These are phyloP conservation scores for Acanthamoeba triangularis DNA, from an alignment of 208 protist species.

Conservation along the genomic window DNA sequence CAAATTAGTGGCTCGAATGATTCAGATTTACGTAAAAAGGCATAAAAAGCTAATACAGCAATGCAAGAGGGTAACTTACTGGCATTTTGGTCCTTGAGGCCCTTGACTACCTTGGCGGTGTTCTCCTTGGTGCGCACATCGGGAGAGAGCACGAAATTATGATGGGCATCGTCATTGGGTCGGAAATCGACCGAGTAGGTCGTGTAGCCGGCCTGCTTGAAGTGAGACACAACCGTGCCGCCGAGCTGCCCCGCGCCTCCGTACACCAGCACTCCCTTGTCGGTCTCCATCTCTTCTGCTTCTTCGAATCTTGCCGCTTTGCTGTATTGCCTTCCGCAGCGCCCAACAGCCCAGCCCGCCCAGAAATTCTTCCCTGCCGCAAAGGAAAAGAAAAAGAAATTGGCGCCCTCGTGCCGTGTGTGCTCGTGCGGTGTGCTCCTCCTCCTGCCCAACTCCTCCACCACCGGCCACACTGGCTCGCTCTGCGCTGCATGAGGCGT, in stretches of 20 bases:
- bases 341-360: too few species aligned
- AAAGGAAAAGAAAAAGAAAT: too few species aligned
- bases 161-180: conserved; percentile 44
- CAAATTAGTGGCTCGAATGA: too few species aligned
- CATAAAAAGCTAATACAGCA: not conserved
- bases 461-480: too few species aligned
- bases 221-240: conserved; percentile 44
- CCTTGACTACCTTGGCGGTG: conserved; percentile 51
- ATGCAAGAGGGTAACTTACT: not conserved
- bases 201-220: conserved; percentile 68
- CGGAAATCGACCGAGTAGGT: conserved; percentile 52
- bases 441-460: too few species aligned
- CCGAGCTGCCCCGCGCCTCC: conserved; percentile 77
- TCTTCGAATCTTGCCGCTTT: not conserved
- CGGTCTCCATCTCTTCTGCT: not conserved
- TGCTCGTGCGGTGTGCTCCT: too few species aligned
- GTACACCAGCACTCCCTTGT: conserved; percentile 62
- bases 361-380: too few species aligned
- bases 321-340: not conserved
- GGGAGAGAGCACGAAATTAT: conserved; percentile 57
- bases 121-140: conserved; percentile 41
- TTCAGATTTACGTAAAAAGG: not conserved
- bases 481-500: too few species aligned
- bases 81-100: conserved; percentile 31
- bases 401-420: too few species aligned